Percentiles rank a stretch among this genome's conserved stretches.
phyloP scores from a whole-genome alignment of 225 moss, liverwort and hornwort genomes.

The Marchantia polymorpha region DNA sequence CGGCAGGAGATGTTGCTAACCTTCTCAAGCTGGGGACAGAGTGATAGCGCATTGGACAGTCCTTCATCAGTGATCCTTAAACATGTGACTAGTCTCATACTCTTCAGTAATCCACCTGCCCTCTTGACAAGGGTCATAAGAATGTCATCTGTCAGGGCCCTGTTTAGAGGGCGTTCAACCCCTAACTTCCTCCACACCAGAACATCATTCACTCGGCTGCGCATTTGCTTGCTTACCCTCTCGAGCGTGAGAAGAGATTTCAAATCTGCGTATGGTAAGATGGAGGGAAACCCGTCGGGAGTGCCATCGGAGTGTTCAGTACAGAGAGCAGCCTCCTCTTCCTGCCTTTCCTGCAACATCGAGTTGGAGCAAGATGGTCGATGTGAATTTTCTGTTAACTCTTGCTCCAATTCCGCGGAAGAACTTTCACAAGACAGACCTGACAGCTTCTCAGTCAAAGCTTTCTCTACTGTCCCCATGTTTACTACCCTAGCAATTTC shows the following conservation, averaged over 20 bases:
- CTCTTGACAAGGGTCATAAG: conserved; percentile 49
- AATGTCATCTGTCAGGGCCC: conserved; percentile 45
- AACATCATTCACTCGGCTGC: too few species aligned
- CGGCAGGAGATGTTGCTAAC: too few species aligned
- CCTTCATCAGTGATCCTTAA: conserved; percentile 35
- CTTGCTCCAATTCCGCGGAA: neutral
- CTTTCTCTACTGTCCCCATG: neutral
- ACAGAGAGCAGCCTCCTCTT: too few species aligned
- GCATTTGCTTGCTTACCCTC: too few species aligned
- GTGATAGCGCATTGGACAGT: conserved; percentile 41
- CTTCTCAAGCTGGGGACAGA: too few species aligned
- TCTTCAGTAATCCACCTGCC: conserved; percentile 51
- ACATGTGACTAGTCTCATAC: conserved; percentile 47
- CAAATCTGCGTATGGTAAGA: too few species aligned
- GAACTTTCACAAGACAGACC: neutral
- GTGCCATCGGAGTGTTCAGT: too few species aligned
- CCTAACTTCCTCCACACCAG: conserved; percentile 60
- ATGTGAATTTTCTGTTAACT: neutral
- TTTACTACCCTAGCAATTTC: neutral
- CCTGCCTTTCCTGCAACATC: conserved; percentile 53
- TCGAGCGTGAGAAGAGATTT: too few species aligned
- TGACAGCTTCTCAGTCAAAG: neutral
- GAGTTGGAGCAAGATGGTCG: conserved; percentile 30
- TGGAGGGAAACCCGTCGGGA: too few species aligned
- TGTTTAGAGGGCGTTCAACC: conserved; percentile 49